Conservation (phyloP, 257 asterid species). For the Nicotiana benthamiana region DNA sequence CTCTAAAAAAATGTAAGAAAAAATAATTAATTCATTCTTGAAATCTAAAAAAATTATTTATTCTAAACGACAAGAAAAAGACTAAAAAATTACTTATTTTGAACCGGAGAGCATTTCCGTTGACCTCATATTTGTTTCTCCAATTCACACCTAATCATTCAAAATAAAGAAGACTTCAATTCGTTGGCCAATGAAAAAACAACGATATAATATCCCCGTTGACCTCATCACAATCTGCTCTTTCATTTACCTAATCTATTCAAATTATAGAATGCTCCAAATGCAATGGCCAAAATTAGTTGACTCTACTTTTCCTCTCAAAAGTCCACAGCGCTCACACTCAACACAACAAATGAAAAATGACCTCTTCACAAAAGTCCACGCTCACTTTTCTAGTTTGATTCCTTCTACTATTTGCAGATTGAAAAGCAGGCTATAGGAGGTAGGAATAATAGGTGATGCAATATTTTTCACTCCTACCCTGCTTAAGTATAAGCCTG, state of each 20-base stretch:
- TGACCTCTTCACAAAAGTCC: neutral
- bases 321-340: constrained; percentile 1
- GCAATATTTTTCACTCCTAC: neutral
- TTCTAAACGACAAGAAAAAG: too few species aligned
- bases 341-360: neutral
- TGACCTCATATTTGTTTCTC: neutral
- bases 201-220: neutral
- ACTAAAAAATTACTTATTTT: too few species aligned
- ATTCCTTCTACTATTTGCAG: too few species aligned
- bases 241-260: neutral
- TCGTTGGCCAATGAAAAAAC: neutral
- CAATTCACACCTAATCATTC: neutral
- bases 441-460: neutral
- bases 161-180: neutral
- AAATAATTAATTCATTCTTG: too few species aligned
- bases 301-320: neutral
- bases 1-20: too few species aligned
- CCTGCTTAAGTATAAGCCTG: too few species aligned
- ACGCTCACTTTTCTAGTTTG: neutral
- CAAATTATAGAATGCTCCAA: neutral
- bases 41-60: too few species aligned
- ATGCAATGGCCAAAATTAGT: constrained; percentile 5
- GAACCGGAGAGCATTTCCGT: too few species aligned
- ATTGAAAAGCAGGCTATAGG: too few species aligned
- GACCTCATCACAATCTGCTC: neutral